Percentiles rank a stretch among this genome's conserved stretches.
Evolutionary conservation across 1,139 yeast species (phyloP).

Genomic region (Maudiozyma humilis): DNA sequence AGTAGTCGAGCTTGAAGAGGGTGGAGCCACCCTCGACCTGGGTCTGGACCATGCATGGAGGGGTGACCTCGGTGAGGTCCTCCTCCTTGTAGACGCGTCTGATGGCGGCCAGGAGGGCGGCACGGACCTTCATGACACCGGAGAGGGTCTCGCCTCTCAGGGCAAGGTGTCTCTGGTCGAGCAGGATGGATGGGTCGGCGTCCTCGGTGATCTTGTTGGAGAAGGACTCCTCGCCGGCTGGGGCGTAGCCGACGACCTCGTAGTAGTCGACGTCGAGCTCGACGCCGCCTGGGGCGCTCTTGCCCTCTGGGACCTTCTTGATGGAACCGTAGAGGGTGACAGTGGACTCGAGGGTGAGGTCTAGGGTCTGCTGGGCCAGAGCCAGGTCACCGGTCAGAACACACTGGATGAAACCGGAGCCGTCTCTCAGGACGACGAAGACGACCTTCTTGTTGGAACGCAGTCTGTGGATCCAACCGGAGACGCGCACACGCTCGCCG

Average conservation of each 20-base stretch:
- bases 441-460: constrained; percentile 88
- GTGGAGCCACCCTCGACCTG: constrained; percentile 99
- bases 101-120: constrained; percentile 61
- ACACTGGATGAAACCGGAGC: constrained; percentile 83
- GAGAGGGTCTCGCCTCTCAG: constrained; percentile 92
- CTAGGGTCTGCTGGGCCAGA: constrained; percentile 74
- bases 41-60: constrained; percentile 99
- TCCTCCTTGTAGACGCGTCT: constrained; percentile 74
- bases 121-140: constrained; percentile 94
- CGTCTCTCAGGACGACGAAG: constrained; percentile 89
- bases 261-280: constrained; percentile 88
- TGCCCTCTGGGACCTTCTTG: constrained; percentile 85
- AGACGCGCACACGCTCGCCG: constrained; percentile 59
- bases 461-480: constrained; percentile 96
- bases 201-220: constrained; percentile 89
- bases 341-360: constrained; percentile 83
- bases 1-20: constrained; percentile 83
- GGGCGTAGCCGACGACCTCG: constrained; percentile 84
- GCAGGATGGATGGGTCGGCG: constrained; percentile 84
- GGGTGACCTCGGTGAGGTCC: constrained; percentile 82
- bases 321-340: constrained; percentile 72
- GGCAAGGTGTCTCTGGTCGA: constrained; percentile 92
- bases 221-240: constrained; percentile 91
- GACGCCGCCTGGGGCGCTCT: constrained; percentile 95
- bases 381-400: constrained; percentile 89